Evolutionary conservation across 1,139 yeast genomes (phyloP).

Genomic region (Blastobotrys persicus): DNA sequence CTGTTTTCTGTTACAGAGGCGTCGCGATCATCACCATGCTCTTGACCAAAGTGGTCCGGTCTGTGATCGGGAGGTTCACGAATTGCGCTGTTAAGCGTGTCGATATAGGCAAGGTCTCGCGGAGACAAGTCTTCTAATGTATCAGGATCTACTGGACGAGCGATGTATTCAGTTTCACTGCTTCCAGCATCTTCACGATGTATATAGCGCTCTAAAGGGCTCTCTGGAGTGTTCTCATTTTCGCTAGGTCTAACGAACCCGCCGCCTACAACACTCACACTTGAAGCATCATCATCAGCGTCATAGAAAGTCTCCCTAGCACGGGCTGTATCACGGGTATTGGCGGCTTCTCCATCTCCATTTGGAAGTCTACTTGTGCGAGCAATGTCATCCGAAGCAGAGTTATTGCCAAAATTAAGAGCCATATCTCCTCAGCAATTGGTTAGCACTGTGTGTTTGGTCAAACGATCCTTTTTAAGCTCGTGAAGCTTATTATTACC

Average conservation of each 20-base stretch:
- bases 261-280: not conserved
- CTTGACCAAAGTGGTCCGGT: not conserved
- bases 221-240: not conserved
- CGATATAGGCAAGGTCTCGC: not conserved
- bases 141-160: not conserved
- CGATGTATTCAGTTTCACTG: not conserved
- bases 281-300: not conserved
- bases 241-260: not conserved
- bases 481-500: not conserved
- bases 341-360: not conserved
- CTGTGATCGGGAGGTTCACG: not conserved
- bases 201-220: not conserved
- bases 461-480: not conserved
- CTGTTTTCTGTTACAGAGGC: conserved; percentile 6
- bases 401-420: not conserved
- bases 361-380: not conserved
- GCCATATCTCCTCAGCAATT: not conserved
- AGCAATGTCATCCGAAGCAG: not conserved
- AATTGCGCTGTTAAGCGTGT: not conserved
- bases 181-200: not conserved
- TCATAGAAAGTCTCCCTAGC: not conserved
- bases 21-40: not conserved
- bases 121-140: not conserved
- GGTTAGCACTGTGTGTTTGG: not conserved
- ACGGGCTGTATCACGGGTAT: not conserved